Conservation (phyloP, 2,329 filamentous ascomycete genomes). For the Penicillium brasilianum region DNA sequence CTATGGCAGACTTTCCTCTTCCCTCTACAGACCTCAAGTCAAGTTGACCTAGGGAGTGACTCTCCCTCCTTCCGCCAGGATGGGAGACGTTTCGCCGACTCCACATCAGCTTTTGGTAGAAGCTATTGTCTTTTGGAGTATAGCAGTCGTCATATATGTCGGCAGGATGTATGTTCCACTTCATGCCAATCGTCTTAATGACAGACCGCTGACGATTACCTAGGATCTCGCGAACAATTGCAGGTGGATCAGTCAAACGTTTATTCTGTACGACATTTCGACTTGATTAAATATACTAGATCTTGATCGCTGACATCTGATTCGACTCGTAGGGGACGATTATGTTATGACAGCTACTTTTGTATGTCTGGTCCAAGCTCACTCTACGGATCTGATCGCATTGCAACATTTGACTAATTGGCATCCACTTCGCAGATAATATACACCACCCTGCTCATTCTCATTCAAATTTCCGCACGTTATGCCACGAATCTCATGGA, state of each 20-base stretch:
- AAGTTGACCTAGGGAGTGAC: not conserved
- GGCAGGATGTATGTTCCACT: constrained; percentile 36
- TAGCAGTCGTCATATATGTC: constrained; percentile 35
- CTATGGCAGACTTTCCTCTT: constrained; percentile 12
- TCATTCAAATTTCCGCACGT: constrained; percentile 45
- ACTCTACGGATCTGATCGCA: not conserved
- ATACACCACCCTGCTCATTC: constrained; percentile 40
- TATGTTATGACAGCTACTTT: constrained; percentile 46
- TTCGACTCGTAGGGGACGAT: constrained; percentile 39
- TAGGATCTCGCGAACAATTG: constrained; percentile 36
- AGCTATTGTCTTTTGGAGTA: constrained; percentile 39
- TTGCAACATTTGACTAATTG: not conserved
- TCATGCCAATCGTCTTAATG: not conserved
- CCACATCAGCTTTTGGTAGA: constrained; percentile 37
- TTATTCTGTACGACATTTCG: constrained; percentile 31
- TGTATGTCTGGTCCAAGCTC: constrained; percentile 31
- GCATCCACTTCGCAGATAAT: constrained; percentile 33
- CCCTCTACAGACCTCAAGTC: not conserved
- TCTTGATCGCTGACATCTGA: not conserved
- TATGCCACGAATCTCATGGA: constrained; percentile 49
- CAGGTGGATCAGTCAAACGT: constrained; percentile 36
- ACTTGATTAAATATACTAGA: not conserved
- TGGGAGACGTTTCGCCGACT: constrained; percentile 39
- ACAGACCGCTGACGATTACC: constrained; percentile 10
- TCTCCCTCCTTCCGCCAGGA: constrained; percentile 20